Conservation (phyloP, 768 basidiomycete species). For the Dictyophora rubrovolvata region DNA sequence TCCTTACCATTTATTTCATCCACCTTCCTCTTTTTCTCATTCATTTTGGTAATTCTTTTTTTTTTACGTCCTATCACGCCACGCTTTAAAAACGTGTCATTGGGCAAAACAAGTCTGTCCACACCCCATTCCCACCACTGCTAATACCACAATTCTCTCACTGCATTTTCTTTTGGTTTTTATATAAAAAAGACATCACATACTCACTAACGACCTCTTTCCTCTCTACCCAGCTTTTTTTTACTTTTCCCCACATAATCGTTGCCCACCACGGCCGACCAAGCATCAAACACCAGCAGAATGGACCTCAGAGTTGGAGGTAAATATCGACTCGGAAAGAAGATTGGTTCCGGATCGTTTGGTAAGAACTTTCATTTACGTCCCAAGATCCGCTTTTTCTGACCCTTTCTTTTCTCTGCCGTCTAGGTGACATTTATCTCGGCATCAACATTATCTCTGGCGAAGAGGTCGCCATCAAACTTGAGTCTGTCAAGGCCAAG, state of each 20-base stretch:
- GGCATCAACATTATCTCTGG: constrained; percentile 99
- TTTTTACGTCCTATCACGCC: not conserved
- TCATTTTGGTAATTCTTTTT: not conserved
- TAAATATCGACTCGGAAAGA: constrained; percentile 97
- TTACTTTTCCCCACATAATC: constrained; percentile 6
- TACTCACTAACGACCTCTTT: not conserved
- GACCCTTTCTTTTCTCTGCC: not conserved
- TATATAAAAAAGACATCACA: not conserved
- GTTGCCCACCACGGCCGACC: constrained; percentile 55
- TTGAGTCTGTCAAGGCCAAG: constrained; percentile 99
- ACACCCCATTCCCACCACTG: not conserved
- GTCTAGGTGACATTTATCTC: constrained; percentile 93
- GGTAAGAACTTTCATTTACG: constrained; percentile 41
- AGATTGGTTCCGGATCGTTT: constrained; percentile 98
- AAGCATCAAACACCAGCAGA: constrained; percentile 41
- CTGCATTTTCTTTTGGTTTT: not conserved
- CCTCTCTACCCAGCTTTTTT: not conserved
- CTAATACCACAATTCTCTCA: not conserved
- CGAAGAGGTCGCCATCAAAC: constrained; percentile 99
- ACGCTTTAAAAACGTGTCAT: not conserved
- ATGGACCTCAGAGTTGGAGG: constrained; percentile 85
- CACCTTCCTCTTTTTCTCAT: not conserved
- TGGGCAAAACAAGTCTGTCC: not conserved
- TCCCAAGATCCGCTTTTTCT: not conserved
- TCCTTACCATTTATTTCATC: not conserved